These are phyloP conservation scores for Croton setiger DNA, from an alignment of 441 rosid genomes.

Conservation along the genomic window DNA sequence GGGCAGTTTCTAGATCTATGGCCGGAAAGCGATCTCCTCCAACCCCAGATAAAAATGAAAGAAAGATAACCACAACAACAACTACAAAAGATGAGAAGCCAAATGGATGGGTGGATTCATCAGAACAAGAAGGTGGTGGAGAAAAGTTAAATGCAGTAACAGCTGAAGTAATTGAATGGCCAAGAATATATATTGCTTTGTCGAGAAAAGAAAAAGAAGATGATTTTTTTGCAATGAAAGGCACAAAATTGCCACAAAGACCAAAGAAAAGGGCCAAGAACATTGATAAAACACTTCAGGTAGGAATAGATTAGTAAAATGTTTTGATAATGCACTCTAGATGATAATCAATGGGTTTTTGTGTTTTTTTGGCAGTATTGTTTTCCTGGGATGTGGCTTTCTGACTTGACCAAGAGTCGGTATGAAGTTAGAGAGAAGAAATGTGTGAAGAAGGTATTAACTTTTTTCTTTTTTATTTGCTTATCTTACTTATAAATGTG, in stretches of 20 bases:
- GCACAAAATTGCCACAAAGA: constrained; percentile 64
- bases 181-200: constrained; percentile 54
- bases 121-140: constrained; percentile 22
- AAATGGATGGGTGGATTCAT: constrained; percentile 37
- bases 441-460: constrained; percentile 56
- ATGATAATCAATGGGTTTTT: not conserved
- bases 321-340: too few species aligned
- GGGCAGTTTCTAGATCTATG: constrained; percentile 48
- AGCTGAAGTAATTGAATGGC: constrained; percentile 37
- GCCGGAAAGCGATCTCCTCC: constrained; percentile 48
- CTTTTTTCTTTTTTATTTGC: not conserved
- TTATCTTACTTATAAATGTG: too few species aligned
- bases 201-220: constrained; percentile 76
- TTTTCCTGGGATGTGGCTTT: constrained; percentile 72
- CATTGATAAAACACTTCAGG: constrained; percentile 64
- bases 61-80: constrained; percentile 31
- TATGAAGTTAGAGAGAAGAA: constrained; percentile 83
- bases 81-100: constrained; percentile 41
- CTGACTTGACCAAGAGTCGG: constrained; percentile 62
- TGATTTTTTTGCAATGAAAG: constrained; percentile 66
- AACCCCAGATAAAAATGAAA: constrained; percentile 44
- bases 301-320: too few species aligned
- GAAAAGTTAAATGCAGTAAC: constrained; percentile 26
- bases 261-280: constrained; percentile 70
- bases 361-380: constrained; percentile 47